phyloP scores from a whole-genome alignment of 2,329 filamentous ascomycete species.

The Hypoxylon sp. region DNA sequence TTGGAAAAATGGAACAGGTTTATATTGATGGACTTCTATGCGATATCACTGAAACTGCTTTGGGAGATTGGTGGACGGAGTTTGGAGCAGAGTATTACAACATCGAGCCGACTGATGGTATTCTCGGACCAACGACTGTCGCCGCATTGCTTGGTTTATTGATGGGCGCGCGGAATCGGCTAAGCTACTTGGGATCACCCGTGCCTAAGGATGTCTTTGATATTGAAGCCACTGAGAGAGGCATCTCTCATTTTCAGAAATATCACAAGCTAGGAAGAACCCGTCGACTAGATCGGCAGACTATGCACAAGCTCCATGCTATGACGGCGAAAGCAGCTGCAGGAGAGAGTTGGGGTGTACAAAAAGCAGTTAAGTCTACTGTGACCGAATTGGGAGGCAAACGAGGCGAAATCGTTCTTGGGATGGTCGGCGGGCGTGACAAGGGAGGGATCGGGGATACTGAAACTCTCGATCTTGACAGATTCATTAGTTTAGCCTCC shows the following conservation, averaged over 20 bases:
- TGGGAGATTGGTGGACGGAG: slow-evolving; percentile 96
- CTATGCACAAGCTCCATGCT: slow-evolving; percentile 83
- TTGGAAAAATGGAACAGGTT: slow-evolving; percentile 86
- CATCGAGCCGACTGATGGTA: slow-evolving; percentile 91
- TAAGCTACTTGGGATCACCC: slow-evolving; percentile 86
- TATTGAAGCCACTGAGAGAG: slow-evolving; percentile 83
- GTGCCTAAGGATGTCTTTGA: slow-evolving; percentile 95
- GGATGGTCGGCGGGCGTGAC: slow-evolving; percentile 89
- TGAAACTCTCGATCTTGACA: slow-evolving; percentile 91
- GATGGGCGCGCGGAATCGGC: slow-evolving; percentile 89
- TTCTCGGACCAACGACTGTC: slow-evolving; percentile 92
- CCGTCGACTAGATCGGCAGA: slow-evolving; percentile 84
- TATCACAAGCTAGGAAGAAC: slow-evolving; percentile 84
- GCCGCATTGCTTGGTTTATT: slow-evolving; percentile 88
- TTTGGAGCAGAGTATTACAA: slow-evolving; percentile 94
- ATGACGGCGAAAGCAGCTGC: slow-evolving; percentile 91
- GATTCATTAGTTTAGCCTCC: slow-evolving; percentile 81
- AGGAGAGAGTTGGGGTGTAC: slow-evolving; percentile 92
- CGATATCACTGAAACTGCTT: slow-evolving; percentile 90
- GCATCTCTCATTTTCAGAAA: slow-evolving; percentile 91
- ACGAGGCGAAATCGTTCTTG: slow-evolving; percentile 93
- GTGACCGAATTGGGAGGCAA: slow-evolving; percentile 95
- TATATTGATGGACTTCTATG: slow-evolving; percentile 95
- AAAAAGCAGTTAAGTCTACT: slow-evolving; percentile 93
- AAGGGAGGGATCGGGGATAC: slow-evolving; percentile 93